These are phyloP conservation scores for Penicillium nucicola DNA, from an alignment of 495 filamentous ascomycete genomes.

Conservation along the genomic window DNA sequence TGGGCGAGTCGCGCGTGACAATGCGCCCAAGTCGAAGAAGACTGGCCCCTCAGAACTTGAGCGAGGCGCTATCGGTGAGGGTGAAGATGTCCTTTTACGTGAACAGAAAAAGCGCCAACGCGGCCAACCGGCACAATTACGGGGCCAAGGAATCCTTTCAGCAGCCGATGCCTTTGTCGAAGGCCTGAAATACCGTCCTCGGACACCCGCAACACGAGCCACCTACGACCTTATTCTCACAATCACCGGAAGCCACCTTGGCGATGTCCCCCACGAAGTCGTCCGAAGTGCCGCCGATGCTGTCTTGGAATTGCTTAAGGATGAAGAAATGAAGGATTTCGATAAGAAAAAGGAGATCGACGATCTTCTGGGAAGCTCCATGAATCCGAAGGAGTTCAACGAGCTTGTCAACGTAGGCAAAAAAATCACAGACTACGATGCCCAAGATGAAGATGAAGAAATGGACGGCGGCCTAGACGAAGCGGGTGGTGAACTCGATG, in stretches of 20 bases:
- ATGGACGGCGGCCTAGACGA: slow-evolving; percentile 65
- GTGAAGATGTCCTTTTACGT: slow-evolving; percentile 78
- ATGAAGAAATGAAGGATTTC: slow-evolving; percentile 93
- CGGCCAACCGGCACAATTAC: slow-evolving; percentile 65
- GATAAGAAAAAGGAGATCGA: slow-evolving; percentile 99
- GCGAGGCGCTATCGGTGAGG: slow-evolving; percentile 76
- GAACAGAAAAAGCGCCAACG: slow-evolving; percentile 86
- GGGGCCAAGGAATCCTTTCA: slow-evolving; percentile 78
- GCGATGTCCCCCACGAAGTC: slow-evolving; percentile 88
- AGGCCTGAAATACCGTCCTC: slow-evolving; percentile 79
- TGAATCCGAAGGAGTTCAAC: slow-evolving; percentile 91
- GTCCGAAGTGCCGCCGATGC: slow-evolving; percentile 96
- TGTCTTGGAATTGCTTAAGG: slow-evolving; percentile 85
- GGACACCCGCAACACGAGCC: slow-evolving; percentile 86
- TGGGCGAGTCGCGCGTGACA: slow-evolving; percentile 70
- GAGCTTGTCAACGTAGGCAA: slow-evolving; percentile 95
- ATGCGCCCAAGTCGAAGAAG: slow-evolving; percentile 74
- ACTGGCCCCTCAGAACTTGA: slow-evolving; percentile 64
- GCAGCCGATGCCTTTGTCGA: slow-evolving; percentile 85
- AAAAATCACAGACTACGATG: slow-evolving; percentile 98
- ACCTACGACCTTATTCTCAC: slow-evolving; percentile 96
- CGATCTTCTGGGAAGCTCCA: slow-evolving; percentile 77
- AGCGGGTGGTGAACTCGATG: slow-evolving; percentile 75
- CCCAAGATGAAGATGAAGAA: slow-evolving; percentile 92
- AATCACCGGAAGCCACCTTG: slow-evolving; percentile 81